These are phyloP conservation scores for Botryotinia convoluta DNA, from an alignment of 2,329 filamentous ascomycete genomes.

Conservation along the genomic window DNA sequence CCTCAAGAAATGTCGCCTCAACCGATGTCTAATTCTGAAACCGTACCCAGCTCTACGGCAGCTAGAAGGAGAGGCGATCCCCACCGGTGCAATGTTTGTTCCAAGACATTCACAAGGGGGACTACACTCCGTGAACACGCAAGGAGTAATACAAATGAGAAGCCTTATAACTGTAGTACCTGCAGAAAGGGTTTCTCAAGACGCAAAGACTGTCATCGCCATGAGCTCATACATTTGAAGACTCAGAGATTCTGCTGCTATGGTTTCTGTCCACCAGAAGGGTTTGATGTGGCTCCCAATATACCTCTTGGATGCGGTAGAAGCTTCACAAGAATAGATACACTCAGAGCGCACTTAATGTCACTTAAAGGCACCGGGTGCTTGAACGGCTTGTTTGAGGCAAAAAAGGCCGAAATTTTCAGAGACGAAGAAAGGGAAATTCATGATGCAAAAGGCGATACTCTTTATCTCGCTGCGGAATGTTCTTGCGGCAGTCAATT, in stretches of 20 bases:
- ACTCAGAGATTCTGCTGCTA: accelerated
- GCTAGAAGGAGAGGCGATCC: not conserved
- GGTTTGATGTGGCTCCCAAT: accelerated
- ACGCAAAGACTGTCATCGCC: not conserved
- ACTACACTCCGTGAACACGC: not conserved
- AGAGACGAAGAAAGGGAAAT: too few relatives aligned
- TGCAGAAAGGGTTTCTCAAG: not conserved
- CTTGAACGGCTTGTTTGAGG: accelerated
- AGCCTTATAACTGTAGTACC: not conserved
- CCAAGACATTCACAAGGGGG: not conserved
- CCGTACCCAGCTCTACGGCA: not conserved
- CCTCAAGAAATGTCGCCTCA: too few relatives aligned
- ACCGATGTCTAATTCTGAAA: not conserved
- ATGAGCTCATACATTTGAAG: not conserved
- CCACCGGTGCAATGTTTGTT: not conserved
- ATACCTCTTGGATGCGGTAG: not conserved
- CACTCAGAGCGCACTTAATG: not conserved
- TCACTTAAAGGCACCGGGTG: not conserved
- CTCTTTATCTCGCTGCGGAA: too few relatives aligned
- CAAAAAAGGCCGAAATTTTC: too few relatives aligned
- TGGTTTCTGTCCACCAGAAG: accelerated
- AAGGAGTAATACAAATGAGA: not conserved
- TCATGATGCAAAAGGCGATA: too few relatives aligned
- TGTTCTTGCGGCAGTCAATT: not conserved
- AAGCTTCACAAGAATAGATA: not conserved